Evolutionary conservation across 331 rosid genomes (phyloP).

Genomic region (Prunus yedoensis): DNA sequence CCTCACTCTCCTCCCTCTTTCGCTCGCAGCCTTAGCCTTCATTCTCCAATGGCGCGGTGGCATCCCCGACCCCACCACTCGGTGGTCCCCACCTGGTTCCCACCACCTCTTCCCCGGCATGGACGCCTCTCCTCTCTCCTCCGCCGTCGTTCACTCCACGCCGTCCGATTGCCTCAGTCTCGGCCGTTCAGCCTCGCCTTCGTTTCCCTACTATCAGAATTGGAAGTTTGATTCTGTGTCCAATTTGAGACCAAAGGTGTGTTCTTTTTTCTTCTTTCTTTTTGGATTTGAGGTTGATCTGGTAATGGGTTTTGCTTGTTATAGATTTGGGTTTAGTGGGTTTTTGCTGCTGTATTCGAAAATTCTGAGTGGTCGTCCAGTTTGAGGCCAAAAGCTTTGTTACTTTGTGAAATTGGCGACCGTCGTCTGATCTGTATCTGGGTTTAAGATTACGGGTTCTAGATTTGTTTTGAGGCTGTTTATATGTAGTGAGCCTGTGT

Average conservation of each 20-base stretch:
- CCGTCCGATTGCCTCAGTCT: conserved; percentile 65
- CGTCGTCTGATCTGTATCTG: not conserved
- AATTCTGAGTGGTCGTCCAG: not conserved
- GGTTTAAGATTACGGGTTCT: too few relatives aligned
- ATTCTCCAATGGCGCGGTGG: conserved; percentile 99
- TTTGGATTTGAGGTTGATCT: conserved; percentile 4
- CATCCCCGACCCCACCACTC: conserved; percentile 69
- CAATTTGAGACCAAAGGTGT: conserved; percentile 81
- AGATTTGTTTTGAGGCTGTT: not conserved
- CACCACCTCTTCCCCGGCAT: conserved; percentile 77
- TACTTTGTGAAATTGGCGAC: not conserved
- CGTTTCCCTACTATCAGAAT: conserved; percentile 71
- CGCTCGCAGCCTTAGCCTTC: conserved; percentile 81
- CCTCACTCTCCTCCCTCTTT: conserved; percentile 85
- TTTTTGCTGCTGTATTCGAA: not conserved
- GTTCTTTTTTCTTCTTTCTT: not conserved
- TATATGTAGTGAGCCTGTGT: not conserved
- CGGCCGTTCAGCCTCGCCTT: conserved; percentile 62
- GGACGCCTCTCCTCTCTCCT: conserved; percentile 82
- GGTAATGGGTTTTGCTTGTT: conserved; percentile 1
- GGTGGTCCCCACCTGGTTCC: conserved; percentile 76
- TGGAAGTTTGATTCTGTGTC: conserved; percentile 75
- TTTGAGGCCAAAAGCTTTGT: not conserved
- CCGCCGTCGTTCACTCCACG: conserved; percentile 39
- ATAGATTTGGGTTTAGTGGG: not conserved